Evolutionary conservation across 768 basidiomycete species (phyloP), one percentile per base, ranked within the genome.

Genomic region (Amanita jacksonii): DNA sequence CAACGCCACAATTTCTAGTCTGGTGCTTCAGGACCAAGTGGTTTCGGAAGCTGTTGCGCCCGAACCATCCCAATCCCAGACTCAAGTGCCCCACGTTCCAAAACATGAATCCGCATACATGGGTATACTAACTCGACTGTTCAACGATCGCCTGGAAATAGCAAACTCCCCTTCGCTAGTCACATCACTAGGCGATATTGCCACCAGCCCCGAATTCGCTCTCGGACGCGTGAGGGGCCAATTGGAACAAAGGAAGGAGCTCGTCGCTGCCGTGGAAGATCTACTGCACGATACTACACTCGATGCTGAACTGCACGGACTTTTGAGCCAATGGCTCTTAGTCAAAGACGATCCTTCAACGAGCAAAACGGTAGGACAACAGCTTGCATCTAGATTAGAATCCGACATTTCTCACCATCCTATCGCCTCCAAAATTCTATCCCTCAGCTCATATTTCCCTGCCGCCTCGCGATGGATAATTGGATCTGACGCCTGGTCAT

Each of bases 401-500:
- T 64, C 66, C 13, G 45, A 59, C 2, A 47, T 68, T 1, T 51
- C 65, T 13, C 48, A 59, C 6, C 66, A 72, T 47, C 59, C 71
- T 4, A 62, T 71, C 7, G 76, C 74, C 4, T 63, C 76, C 31
- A 70, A 70, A 22, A 71, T 88, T 35, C 70, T 89, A 28, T 55
- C 71, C 12, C 66, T 85, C 8, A 71, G 72, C 31, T 62, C 74
- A 15, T 75, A 81, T 52, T 77, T 96, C 52, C 66, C 76, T 32
- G 67, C 79, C 6, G 69, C 69, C 28, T 91, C 88, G 5, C 73
- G 87, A 47, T 99, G 96, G 96, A 98, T 99, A 62, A 85, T 99
- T 53, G 92, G 94, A 15, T 97, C 93, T 15, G 96, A 99, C 59
- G 86, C 89, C 0, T 98, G 96, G 96, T 85, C 93, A 0, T 90